Percentiles rank a stretch among this genome's conserved stretches.
Evolutionary conservation across 148 eudicot genomes (phyloP).

Genomic region (Vaccinium darrowii): DNA sequence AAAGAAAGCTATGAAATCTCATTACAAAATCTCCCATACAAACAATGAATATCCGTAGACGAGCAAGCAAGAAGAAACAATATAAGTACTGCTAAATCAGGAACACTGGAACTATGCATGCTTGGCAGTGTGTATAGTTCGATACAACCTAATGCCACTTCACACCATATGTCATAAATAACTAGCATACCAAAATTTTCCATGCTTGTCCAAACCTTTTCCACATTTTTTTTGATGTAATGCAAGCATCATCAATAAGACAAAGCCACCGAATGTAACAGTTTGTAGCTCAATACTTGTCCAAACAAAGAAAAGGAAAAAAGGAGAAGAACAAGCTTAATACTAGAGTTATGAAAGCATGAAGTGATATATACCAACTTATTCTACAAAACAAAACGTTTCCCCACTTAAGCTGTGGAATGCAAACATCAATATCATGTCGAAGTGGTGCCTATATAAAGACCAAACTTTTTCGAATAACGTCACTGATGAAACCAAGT

Average conservation of each 20-base stretch:
- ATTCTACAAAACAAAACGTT: not conserved
- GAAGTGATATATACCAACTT: not conserved
- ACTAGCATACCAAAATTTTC: not conserved
- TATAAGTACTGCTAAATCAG: not conserved
- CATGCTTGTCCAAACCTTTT: not conserved
- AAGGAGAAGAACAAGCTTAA: not conserved
- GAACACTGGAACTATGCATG: not conserved
- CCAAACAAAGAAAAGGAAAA: not conserved
- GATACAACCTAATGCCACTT: not conserved
- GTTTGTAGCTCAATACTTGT: not conserved
- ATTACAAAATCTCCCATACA: not conserved
- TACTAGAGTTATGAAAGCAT: not conserved
- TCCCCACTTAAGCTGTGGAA: not conserved
- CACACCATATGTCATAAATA: not conserved
- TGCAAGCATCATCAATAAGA: not conserved
- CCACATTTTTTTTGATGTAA: not conserved
- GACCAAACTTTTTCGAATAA: not conserved
- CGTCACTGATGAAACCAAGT: not conserved
- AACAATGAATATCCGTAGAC: not conserved
- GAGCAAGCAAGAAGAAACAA: not conserved
- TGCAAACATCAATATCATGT: not conserved
- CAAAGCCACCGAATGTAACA: not conserved
- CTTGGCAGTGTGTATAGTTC: not conserved
- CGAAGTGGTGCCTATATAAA: not conserved
- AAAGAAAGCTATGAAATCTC: not conserved